Percentiles rank a stretch among this genome's conserved stretches.
Conservation (phyloP, 1,139 yeast genomes). For the Yamadazyma atlantica region DNA sequence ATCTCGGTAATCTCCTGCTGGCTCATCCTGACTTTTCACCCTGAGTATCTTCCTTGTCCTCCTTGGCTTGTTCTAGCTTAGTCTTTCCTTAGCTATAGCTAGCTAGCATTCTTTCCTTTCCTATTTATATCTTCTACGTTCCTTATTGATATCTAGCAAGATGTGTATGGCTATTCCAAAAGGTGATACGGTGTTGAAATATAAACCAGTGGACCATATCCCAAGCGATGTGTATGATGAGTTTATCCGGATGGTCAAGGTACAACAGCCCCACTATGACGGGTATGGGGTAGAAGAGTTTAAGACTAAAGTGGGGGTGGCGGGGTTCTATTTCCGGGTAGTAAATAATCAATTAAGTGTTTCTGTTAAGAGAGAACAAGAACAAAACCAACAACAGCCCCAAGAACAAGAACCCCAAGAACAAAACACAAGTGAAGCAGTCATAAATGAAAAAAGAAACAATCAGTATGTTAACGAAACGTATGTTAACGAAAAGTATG, state of each 20-base stretch:
- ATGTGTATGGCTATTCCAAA: conserved; percentile 4
- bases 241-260: not conserved
- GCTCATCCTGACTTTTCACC: no score
- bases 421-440: no score
- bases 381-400: no score
- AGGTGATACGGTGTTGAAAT: not conserved
- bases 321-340: not conserved
- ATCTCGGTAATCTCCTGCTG: not conserved
- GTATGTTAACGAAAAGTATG: no score
- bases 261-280: not conserved
- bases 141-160: not conserved
- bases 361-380: not conserved
- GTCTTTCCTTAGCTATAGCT: no score
- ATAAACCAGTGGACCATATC: not conserved
- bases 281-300: not conserved
- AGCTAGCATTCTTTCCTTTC: no score
- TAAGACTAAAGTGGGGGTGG: not conserved
- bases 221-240: conserved; percentile 2
- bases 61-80: not conserved
- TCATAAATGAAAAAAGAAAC: no score
- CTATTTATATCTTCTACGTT: no score
- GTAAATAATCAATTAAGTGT: not conserved
- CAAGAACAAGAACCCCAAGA: no score
- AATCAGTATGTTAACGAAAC: no score
- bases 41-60: no score